Evolutionary conservation across 1,284 basidiomycete species (phyloP), one percentile per base, ranked within the genome.

Genomic region (Peniophora sp.): DNA sequence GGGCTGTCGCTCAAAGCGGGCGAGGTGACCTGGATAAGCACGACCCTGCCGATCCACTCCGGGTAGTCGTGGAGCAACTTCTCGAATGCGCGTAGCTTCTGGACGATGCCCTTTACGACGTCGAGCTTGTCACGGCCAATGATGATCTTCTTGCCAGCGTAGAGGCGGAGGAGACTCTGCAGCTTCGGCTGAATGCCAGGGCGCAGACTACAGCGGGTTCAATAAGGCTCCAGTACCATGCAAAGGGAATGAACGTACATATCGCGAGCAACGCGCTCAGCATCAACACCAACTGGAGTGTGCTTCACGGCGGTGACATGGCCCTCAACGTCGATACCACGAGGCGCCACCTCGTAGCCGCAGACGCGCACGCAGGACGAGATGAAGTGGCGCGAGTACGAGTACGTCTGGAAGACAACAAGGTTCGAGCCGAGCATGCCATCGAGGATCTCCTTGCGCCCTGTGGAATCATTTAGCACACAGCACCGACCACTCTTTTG

Each of bases 71-170:
- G 81, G 18, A 99, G 72, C 56, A 99, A 81, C 64, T 96, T 94
- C 68, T 97, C 90, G 64, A 98, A 99, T 0, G 96, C 95, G 54
- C 92, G 90, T 27, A 99, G 80, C 86, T 99, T 99, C 71, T 98
- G 96, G 56, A 97, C 74, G 23, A 99, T 92, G 51, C 96, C 96
- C 72, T 97, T 97, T 58, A 97, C 95, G 14, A 95, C 92, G 62
- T 99, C 97, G 39, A 99, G 81, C 75, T 99, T 99, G 70, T 99
- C 96, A n/a, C 97, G 79, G 12, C 94, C 96, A 24, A 99, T 89
- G 53, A 99, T 94, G 62, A 99, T 97, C 79, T 98, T 98, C 78
- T 97, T 98, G 60, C 90, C 93, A 60, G 91, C 85, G 69, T 99
- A 99, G 45, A 98, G 71, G 34, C 85, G 76, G 36, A 84, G 76